Conservation (phyloP, 73 alveolate species). For the Durusdinium trenchii region DNA sequence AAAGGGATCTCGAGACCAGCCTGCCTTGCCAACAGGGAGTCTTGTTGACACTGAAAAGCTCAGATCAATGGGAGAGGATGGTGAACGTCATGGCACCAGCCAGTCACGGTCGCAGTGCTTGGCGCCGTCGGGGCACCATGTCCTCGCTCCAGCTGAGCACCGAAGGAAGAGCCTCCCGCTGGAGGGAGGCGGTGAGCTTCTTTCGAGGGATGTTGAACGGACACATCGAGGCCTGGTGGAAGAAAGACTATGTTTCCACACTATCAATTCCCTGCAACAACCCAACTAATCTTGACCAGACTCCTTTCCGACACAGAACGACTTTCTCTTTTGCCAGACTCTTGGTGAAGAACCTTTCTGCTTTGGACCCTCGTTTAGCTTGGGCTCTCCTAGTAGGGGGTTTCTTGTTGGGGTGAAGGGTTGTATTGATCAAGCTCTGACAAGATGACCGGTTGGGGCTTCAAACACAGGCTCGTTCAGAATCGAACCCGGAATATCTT, state of each 20-base stretch:
- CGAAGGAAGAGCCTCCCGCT: neutral
- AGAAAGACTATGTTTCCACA: neutral
- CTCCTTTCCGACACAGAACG: too few species aligned
- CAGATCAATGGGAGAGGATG: constrained; percentile 10
- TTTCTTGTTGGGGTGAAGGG: too few species aligned
- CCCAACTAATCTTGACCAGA: too few species aligned
- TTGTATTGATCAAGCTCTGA: too few species aligned
- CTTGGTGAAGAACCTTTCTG: too few species aligned
- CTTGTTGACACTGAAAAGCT: neutral
- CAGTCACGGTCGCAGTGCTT: neutral
- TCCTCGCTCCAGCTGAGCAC: neutral
- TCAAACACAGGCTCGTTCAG: too few species aligned
- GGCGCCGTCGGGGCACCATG: neutral
- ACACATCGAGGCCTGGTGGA: neutral
- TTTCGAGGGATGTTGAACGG: neutral
- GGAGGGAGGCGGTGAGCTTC: neutral
- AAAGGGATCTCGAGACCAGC: neutral
- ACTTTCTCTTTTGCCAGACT: too few species aligned
- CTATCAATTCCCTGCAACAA: too few species aligned
- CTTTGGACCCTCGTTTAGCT: too few species aligned
- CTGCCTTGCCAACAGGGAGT: neutral
- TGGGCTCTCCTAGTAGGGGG: too few species aligned
- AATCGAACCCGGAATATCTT: too few species aligned
- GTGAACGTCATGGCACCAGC: neutral
- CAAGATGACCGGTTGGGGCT: too few species aligned